phyloP scores from a whole-genome alignment of 2,329 filamentous ascomycete species.

The Diplodia seriata region DNA sequence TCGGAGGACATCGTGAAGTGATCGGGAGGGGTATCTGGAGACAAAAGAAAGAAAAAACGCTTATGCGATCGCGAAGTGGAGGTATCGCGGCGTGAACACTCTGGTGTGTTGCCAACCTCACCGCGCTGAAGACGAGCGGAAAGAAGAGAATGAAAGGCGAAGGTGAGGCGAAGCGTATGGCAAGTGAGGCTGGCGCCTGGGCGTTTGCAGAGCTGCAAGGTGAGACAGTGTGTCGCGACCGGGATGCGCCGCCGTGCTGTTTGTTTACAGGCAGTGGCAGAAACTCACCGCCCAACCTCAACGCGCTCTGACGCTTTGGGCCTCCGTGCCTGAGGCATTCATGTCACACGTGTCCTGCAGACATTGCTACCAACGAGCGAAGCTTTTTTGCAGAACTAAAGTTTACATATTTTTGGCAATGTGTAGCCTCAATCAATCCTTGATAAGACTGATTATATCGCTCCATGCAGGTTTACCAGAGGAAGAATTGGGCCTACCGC shows the following conservation, averaged over 20 bases:
- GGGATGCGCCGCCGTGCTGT: conserved; percentile 2
- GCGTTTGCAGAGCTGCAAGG: conserved; percentile 21
- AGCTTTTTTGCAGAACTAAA: neutral
- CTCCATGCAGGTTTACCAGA: neutral
- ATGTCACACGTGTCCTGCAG: too few relatives aligned
- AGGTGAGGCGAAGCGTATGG: conserved; percentile 5
- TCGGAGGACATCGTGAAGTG: conserved; percentile 36
- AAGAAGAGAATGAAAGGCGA: neutral
- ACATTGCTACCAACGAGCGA: neutral
- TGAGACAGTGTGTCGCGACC: conserved; percentile 22
- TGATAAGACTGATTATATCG: neutral
- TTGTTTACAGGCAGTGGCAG: conserved; percentile 21
- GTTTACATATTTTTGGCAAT: neutral
- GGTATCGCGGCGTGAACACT: conserved; percentile 7
- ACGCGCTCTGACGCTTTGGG: neutral
- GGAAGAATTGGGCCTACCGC: too few relatives aligned
- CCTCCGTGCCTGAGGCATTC: conserved; percentile 2
- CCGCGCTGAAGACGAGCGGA: neutral
- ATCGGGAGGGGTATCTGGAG: conserved; percentile 15
- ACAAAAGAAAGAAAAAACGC: conserved; percentile 12
- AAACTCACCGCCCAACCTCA: conserved; percentile 7
- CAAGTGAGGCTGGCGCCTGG: conserved; percentile 10
- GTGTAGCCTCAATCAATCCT: neutral
- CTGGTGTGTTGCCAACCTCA: conserved; percentile 4
- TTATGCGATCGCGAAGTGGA: conserved; percentile 10